Conservation (phyloP, 1,284 basidiomycete genomes). For the Trichosporon faecale region DNA sequence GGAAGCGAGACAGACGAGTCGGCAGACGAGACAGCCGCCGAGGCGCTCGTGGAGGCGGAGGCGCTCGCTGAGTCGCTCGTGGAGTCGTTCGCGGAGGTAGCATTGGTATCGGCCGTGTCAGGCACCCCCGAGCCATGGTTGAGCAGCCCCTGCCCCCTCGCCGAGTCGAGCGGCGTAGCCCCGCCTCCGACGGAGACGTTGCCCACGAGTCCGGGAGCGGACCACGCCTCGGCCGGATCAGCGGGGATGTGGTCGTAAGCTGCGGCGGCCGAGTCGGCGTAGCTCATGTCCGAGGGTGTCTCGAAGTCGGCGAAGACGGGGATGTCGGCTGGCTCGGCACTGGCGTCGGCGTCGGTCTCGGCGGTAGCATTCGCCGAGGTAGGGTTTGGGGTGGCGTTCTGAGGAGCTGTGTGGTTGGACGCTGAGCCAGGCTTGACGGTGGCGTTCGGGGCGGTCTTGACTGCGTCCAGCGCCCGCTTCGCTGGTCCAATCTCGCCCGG, state of each 20-base stretch:
- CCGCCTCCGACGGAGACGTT: neutral
- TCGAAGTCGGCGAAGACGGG: neutral
- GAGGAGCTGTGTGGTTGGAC: too few relatives aligned
- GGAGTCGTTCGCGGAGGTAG: neutral
- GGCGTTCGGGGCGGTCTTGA: neutral
- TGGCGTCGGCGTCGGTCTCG: too few relatives aligned
- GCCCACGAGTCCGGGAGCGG: neutral
- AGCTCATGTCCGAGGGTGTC: neutral
- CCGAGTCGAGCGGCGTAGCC: neutral
- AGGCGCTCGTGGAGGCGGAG: too few relatives aligned
- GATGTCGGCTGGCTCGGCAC: neutral
- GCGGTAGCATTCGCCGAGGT: too few relatives aligned
- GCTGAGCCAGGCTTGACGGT: neutral
- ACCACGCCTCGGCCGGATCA: neutral
- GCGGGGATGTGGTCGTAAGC: neutral
- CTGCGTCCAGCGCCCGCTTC: neutral
- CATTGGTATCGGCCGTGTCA: neutral
- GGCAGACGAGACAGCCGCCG: too few relatives aligned
- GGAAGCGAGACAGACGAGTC: neutral
- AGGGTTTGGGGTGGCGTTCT: too few relatives aligned
- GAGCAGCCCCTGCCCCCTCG: neutral
- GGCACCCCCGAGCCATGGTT: neutral
- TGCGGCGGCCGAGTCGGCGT: neutral
- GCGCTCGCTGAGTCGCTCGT: too few relatives aligned
- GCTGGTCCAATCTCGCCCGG: constrained; percentile 19